Base-by-base conservation (phyloP, 257 asterid species). In the Linaria vulgaris region DNA sequence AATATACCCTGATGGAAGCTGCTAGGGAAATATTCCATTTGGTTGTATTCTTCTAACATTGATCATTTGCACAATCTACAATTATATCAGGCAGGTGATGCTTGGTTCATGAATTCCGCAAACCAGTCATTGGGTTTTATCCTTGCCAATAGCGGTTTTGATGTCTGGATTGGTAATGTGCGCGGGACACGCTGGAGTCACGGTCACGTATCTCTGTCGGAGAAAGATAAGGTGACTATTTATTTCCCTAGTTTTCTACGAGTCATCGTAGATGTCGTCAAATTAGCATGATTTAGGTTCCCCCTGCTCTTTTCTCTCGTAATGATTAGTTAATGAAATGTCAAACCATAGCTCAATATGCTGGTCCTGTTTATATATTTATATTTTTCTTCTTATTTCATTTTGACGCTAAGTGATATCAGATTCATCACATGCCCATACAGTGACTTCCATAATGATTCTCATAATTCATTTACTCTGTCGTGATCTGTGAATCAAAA, bases 181-280 rank as follows among this genome's bases (percentile, higher is more conserved):
- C 97, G 99, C 27, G 99, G 97, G 56, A 94, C 99, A n/a, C 92
- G 71, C 71, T 94, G 99, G 99, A 90, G 97, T 79, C 94, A 81
- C 78, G 99, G 99, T 39, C 99, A 94, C 49, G 76, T 74, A 21
- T 79, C 94, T 67, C 72, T 87, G 17, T 68, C 82, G 6, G 92
- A 72, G 76, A 84, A 74, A 68, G 81, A 86, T 41, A 90, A 85
- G 91, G 97, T 87, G 39, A 51, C 55, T 46, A 3, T 41, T 54
- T 68, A 41, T 56, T 39, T 6, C 63, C 44, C 34, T 50, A 25
- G 16, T 61, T 54, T 56, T 30, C 3, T 47, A 24, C 12, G 5
- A 8, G 48, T n/a, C 5, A 64, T n/a, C n/a, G n/a, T n/a, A 17
- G 19, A 54, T 13, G 25, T 44, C 22, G 57, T 47, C 63, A 39